phyloP scores from a whole-genome alignment of 2,329 filamentous ascomycete genomes.

The Aureobasidium sp. region DNA sequence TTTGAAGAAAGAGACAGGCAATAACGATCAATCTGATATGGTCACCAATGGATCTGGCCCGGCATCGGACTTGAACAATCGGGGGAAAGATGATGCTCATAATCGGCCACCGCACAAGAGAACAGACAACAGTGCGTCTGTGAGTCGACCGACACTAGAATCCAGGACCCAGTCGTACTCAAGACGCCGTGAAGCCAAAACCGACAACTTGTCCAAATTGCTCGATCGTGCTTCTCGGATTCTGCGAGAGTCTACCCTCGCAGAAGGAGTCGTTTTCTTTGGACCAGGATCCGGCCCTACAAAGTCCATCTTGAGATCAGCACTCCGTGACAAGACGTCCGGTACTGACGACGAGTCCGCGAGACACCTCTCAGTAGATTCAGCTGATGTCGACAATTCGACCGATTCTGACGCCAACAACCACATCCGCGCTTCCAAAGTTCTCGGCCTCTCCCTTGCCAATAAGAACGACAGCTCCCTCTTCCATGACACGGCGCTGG shows the following conservation, averaged over 20 bases:
- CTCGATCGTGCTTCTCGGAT: conserved; percentile 30
- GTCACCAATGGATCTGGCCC: too few relatives aligned
- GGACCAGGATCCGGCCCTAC: conserved; percentile 26
- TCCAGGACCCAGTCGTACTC: background rate
- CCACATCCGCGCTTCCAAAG: background rate
- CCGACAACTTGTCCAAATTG: conserved; percentile 28
- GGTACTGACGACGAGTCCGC: conserved; percentile 18
- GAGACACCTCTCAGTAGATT: background rate
- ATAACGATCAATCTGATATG: background rate
- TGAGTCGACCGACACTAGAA: background rate
- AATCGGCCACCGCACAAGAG: background rate
- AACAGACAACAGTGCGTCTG: background rate
- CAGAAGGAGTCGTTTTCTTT: conserved; percentile 33
- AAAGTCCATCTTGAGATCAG: conserved; percentile 20
- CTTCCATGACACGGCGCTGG: conserved; percentile 13
- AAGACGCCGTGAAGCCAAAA: conserved; percentile 22
- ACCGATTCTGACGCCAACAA: conserved; percentile 20
- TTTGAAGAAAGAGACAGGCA: conserved; percentile 6
- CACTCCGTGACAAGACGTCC: background rate
- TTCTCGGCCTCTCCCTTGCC: conserved; percentile 19
- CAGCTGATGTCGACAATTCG: conserved; percentile 7
- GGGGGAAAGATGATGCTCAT: background rate
- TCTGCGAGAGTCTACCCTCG: conserved; percentile 33
- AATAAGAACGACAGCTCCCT: conserved; percentile 16
- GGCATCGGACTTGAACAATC: background rate